A percentile compares a stretch with the other conserved stretches of the same genome.
Evolutionary conservation across 2,329 filamentous ascomycete genomes (phyloP).

Genomic region (Ophiostoma angusticollis): DNA sequence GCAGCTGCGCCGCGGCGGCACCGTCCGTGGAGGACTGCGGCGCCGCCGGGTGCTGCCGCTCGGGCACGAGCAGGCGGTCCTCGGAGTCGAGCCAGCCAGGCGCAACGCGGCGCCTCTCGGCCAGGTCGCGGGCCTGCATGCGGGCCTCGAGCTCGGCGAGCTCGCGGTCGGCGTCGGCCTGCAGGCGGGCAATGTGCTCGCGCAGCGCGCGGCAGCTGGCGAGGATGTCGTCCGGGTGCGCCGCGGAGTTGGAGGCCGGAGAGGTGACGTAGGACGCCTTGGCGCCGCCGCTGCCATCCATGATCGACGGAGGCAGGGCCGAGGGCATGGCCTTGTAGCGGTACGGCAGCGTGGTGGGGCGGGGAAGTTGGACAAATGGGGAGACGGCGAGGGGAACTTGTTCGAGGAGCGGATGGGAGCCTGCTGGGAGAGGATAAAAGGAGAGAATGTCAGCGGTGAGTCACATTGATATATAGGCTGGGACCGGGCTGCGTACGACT

Average conservation of each 20-base stretch:
- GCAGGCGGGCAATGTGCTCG: slow-evolving; percentile 57
- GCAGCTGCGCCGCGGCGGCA: slow-evolving; percentile 15
- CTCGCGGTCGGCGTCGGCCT: slow-evolving; percentile 53
- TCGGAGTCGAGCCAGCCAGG: slow-evolving; percentile 74
- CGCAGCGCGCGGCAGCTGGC: slow-evolving; percentile 68
- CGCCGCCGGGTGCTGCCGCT: slow-evolving; percentile 30
- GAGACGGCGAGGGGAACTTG: slow-evolving; percentile 91
- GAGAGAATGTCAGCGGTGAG: neutral
- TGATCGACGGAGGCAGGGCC: slow-evolving; percentile 60
- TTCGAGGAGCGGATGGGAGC: slow-evolving; percentile 73
- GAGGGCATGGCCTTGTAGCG: slow-evolving; percentile 87
- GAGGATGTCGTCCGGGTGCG: slow-evolving; percentile 77
- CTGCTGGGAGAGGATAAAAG: slow-evolving; percentile 27
- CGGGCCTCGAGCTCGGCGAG: slow-evolving; percentile 58
- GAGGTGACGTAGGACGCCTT: slow-evolving; percentile 66
- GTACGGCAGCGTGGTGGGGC: slow-evolving; percentile 83
- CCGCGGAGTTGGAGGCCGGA: slow-evolving; percentile 63
- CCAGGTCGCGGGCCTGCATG: slow-evolving; percentile 52
- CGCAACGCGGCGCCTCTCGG: slow-evolving; percentile 67
- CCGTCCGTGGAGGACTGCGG: slow-evolving; percentile 20
- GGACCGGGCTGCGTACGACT: slow-evolving; percentile 6
- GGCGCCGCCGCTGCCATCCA: slow-evolving; percentile 23
- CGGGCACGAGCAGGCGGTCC: slow-evolving; percentile 54
- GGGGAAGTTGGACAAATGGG: slow-evolving; percentile 82
- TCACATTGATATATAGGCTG: too few species aligned